Evolutionary conservation across 805 yeast genomes (phyloP).

Genomic region (Brettanomyces sp.): DNA sequence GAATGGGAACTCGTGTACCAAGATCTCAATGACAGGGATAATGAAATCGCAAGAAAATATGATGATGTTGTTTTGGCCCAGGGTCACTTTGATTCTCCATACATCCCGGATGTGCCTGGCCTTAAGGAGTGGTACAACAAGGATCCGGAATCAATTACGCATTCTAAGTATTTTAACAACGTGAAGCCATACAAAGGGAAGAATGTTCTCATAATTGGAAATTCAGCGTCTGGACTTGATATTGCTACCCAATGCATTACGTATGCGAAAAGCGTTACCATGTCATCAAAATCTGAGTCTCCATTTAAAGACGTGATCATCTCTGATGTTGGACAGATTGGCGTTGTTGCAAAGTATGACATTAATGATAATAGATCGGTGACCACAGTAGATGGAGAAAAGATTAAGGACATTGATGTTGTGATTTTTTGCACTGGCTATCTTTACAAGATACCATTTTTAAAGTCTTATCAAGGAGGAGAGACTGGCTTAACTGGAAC

Average conservation of each 20-base stretch:
- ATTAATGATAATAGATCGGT: conserved; percentile 25
- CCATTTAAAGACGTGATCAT: conserved; percentile 20
- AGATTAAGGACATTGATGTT: conserved; percentile 38
- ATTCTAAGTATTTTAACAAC: conserved; percentile 34
- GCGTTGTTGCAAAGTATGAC: conserved; percentile 17
- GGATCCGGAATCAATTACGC: conserved; percentile 27
- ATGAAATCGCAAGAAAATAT: conserved; percentile 7
- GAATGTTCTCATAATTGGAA: conserved; percentile 27
- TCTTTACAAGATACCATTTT: conserved; percentile 53
- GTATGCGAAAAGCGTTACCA: conserved; percentile 18
- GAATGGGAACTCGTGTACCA: conserved; percentile 17
- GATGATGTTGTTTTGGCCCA: conserved; percentile 34
- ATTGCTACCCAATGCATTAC: conserved; percentile 25
- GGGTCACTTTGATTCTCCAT: conserved; percentile 41
- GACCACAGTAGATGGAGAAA: conserved; percentile 39
- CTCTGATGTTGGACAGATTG: conserved; percentile 17
- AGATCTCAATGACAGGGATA: conserved; percentile 3
- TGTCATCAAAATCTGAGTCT: conserved; percentile 23
- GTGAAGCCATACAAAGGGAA: conserved; percentile 25
- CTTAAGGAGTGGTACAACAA: conserved; percentile 24
- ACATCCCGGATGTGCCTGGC: conserved; percentile 34
- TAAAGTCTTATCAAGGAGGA: conserved; percentile 28
- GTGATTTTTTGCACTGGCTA: conserved; percentile 73
- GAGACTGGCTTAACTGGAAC: conserved; percentile 19
- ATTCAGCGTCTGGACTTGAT: conserved; percentile 71